Base-by-base conservation (phyloP, 495 filamentous ascomycete species). In the Cairneyella variabilis region DNA sequence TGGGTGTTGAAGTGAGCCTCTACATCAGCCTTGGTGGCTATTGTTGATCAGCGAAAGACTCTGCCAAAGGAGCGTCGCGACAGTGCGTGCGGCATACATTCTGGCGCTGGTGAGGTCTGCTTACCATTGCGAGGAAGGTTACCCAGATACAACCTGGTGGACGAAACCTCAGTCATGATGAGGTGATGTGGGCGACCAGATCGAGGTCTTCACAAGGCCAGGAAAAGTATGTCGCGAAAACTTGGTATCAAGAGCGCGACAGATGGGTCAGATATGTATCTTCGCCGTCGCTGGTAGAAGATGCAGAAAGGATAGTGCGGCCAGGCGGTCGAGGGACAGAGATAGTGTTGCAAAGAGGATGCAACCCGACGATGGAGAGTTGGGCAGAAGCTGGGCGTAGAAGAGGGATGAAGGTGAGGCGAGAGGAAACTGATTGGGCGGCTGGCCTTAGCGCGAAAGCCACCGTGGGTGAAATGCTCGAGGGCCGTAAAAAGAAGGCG, bases 51-150 rank as follows among this genome's bases (percentile, higher is more conserved):
- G 50, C 40, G 41, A 34, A 20, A 25, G 26, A 27, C 18, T 27
- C 28, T 46, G 23, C 11, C 10, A 43, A 12, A 14, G 17, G 39
- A 21, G 14, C n/a, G 18, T 30, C 11, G 18, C 17, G 16, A 16
- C 9, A 12, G 4, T 22, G 42, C 16, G 9, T 45, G 5, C 9
- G 9, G 8, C 8, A 26, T 27, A 21, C 36, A 40, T 1, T 18
- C 8, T 16, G 14, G 37, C 23, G 10, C 18, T 16, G 25, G 26
- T 14, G 20, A 44, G 18, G 14, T 48, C 16, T 54, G 74, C 91
- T 77, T 85, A 97, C 92, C 93, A 71, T 87, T 88, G 72, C 91
- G 90, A 66, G 95, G 93, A 67, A 98, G 84, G 72, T 97, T 97
- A 67, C 93, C 93, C 69, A 97, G 79, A 79, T 97, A 97, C 45